These are phyloP conservation scores for Aphanomyces cochlioides DNA, from an alignment of 352 stramenopile species.

Conservation along the genomic window DNA sequence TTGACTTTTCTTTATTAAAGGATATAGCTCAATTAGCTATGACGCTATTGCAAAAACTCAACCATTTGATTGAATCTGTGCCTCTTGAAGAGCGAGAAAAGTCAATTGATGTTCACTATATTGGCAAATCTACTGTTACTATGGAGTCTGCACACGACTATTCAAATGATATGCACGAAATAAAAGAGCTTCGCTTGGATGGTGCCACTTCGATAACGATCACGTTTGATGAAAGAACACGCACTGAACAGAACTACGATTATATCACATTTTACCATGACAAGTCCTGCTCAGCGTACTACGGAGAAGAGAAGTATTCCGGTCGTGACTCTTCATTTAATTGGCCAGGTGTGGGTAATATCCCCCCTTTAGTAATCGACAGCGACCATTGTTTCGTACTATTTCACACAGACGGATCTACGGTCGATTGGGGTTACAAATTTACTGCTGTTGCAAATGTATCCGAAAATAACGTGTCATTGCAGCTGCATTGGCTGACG, in stretches of 20 bases:
- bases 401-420: constrained; percentile 82
- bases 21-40: constrained; percentile 37
- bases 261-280: constrained; percentile 87
- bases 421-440: constrained; percentile 79
- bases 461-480: constrained; percentile 50
- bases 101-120: constrained; percentile 15
- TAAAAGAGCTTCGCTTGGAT: constrained; percentile 65
- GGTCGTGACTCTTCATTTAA: constrained; percentile 70
- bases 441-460: constrained; percentile 68
- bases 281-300: constrained; percentile 47
- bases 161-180: constrained; percentile 66
- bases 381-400: constrained; percentile 74
- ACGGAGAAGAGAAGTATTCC: constrained; percentile 69
- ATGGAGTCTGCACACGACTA: constrained; percentile 84
- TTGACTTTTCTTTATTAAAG: constrained; percentile 25
- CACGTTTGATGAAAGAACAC: constrained; percentile 69
- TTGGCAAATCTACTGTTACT: constrained; percentile 31
- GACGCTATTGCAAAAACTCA: constrained; percentile 41
- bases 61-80: constrained; percentile 37
- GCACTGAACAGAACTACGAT: constrained; percentile 86
- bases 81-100: constrained; percentile 35
- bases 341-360: constrained; percentile 67
- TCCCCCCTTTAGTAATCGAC: constrained; percentile 68
- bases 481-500: constrained; percentile 62
- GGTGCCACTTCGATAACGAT: constrained; percentile 72